These are phyloP conservation scores for Fennellomyces sp. DNA, from an alignment of 371 early-diverging fungal genomes.

Conservation along the genomic window DNA sequence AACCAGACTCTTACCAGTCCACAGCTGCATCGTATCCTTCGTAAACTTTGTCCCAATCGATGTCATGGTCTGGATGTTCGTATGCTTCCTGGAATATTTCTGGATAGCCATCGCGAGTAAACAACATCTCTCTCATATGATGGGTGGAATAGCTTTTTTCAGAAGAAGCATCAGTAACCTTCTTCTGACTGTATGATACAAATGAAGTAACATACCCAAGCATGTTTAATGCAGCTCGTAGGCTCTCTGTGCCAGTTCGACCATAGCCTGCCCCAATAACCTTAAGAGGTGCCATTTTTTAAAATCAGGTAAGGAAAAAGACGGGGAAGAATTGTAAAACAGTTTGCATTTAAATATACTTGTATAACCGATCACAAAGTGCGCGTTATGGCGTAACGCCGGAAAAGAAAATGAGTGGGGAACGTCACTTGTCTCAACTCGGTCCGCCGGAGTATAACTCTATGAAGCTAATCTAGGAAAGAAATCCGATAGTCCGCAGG, in stretches of 20 bases:
- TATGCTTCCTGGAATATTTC: constrained; percentile 26
- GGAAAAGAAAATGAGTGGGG: no score
- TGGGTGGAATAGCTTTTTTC: constrained; percentile 18
- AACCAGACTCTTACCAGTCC: constrained; percentile 20
- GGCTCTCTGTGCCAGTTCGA: constrained; percentile 34
- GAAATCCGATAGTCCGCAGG: no score
- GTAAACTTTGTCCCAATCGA: constrained; percentile 36
- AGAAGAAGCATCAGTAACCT: no score
- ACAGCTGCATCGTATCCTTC: constrained; percentile 12
- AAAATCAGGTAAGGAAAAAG: no score
- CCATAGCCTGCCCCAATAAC: constrained; percentile 36
- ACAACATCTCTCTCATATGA: constrained; percentile 13
- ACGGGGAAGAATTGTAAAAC: no score
- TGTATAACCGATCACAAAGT: no score
- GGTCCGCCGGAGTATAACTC: no score
- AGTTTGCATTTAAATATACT: no score
- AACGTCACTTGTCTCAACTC: no score
- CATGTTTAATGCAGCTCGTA: constrained; percentile 26
- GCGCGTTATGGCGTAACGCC: no score
- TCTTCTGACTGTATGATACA: no score
- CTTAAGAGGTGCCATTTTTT: constrained; percentile 17
- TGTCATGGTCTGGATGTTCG: constrained; percentile 14
- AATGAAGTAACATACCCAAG: constrained; percentile 34
- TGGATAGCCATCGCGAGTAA: background rate
- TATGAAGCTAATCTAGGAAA: no score